These are phyloP conservation scores for Penicillium daleae DNA, from an alignment of 495 filamentous ascomycete species.

Conservation along the genomic window DNA sequence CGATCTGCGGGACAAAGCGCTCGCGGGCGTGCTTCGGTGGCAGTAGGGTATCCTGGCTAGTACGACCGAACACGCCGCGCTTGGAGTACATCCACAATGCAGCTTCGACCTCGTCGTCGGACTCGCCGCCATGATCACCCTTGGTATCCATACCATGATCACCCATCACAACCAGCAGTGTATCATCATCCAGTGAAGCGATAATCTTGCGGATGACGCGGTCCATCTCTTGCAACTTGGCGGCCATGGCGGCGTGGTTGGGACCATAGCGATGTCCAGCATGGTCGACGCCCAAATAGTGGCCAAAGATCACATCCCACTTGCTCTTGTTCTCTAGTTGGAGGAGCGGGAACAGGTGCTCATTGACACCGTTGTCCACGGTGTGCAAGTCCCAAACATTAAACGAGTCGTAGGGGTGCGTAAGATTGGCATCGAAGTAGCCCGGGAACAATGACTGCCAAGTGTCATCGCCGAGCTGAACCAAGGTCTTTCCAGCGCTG, in stretches of 20 bases:
- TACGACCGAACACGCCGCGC: conserved; percentile 77
- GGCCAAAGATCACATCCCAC: conserved; percentile 93
- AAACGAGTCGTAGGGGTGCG: conserved; percentile 89
- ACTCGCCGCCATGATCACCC: conserved; percentile 96
- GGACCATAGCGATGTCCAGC: conserved; percentile 96
- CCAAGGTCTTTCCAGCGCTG: conserved; percentile 78
- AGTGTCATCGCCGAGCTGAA: conserved; percentile 94
- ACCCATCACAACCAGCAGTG: conserved; percentile 92
- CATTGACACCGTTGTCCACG: conserved; percentile 92
- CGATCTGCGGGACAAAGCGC: conserved; percentile 89
- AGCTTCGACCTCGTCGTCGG: conserved; percentile 90
- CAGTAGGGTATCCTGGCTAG: conserved; percentile 56
- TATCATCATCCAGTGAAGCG: conserved; percentile 75
- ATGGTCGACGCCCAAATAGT: conserved; percentile 95
- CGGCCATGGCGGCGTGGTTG: conserved; percentile 86
- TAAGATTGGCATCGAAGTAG: conserved; percentile 85
- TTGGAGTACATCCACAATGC: conserved; percentile 99
- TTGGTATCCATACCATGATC: conserved; percentile 98
- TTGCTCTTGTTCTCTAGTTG: conserved; percentile 60
- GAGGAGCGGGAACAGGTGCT: conserved; percentile 86
- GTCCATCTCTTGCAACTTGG: conserved; percentile 93
- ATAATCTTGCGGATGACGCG: conserved; percentile 72
- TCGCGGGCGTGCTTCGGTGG: conserved; percentile 78
- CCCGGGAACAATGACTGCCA: conserved; percentile 92
- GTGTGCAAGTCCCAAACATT: conserved; percentile 99